A percentile compares a stretch with the other conserved stretches of the same genome.
These are phyloP conservation scores for Trametes cubensis DNA, from an alignment of 768 basidiomycete genomes.

Conservation along the genomic window DNA sequence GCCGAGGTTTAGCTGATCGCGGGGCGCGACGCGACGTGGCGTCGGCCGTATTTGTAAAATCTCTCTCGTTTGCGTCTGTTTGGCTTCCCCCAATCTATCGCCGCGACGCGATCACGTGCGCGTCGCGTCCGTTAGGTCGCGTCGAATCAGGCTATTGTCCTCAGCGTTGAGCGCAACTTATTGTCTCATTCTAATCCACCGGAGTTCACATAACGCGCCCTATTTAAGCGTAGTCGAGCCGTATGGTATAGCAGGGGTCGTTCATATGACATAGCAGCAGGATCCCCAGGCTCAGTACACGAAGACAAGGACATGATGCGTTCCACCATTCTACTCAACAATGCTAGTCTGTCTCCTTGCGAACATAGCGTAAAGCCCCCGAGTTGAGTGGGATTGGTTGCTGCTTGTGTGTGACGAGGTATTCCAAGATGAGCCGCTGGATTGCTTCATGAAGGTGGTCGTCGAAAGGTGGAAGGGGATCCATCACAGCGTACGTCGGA, in stretches of 20 bases:
- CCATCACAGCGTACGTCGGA: neutral
- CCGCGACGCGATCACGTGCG: conserved; percentile 17
- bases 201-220: too few species aligned
- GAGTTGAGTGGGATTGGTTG: neutral
- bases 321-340: too few species aligned
- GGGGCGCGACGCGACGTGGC: conserved; percentile 26
- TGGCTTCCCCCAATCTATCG: conserved; percentile 12
- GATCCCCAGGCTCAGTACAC: too few species aligned
- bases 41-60: conserved; percentile 11
- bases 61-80: conserved; percentile 20
- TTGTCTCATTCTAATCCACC: too few species aligned
- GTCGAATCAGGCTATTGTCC: neutral
- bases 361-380: neutral
- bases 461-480: neutral
- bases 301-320: too few species aligned
- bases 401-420: conserved; percentile 1
- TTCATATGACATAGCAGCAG: too few species aligned
- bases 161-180: too few species aligned
- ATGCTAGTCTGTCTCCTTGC: too few species aligned
- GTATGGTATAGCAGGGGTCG: too few species aligned
- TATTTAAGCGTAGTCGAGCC: too few species aligned
- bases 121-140: too few species aligned
- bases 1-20: conserved; percentile 12
- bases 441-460: conserved; percentile 14
- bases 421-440: conserved; percentile 8